phyloP scores from a whole-genome alignment of 2,329 filamentous ascomycete genomes.

The Ophioceras dolichostomum region DNA sequence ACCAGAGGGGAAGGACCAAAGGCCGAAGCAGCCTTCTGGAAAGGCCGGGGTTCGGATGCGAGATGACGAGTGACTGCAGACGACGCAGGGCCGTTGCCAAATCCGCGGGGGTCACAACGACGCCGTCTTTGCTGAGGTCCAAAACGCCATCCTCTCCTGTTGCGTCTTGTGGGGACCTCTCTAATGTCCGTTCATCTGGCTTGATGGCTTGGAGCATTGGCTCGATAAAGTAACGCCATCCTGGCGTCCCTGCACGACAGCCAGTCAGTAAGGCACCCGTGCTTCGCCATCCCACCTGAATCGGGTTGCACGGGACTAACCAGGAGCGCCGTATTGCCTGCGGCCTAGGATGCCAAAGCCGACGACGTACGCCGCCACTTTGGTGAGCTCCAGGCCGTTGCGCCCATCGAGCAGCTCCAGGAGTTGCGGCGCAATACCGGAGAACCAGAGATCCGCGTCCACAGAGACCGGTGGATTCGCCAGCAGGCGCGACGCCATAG shows the following conservation, averaged over 20 bases:
- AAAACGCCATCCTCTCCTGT: slow-evolving; percentile 20
- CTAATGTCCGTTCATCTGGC: slow-evolving; percentile 18
- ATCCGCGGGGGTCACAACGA: slow-evolving; percentile 33
- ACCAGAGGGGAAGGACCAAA: slow-evolving; percentile 51
- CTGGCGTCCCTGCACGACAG: slow-evolving; percentile 30
- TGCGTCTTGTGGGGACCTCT: neutral
- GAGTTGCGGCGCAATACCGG: slow-evolving; percentile 47
- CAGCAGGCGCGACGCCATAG: slow-evolving; percentile 48
- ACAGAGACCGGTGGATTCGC: slow-evolving; percentile 45
- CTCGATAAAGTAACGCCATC: slow-evolving; percentile 50
- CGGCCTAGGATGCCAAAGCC: slow-evolving; percentile 55
- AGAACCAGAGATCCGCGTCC: slow-evolving; percentile 45
- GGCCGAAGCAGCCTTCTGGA: slow-evolving; percentile 48
- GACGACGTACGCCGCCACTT: slow-evolving; percentile 48
- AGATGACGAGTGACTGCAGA: slow-evolving; percentile 42
- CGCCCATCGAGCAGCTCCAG: slow-evolving; percentile 47
- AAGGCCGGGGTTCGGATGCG: slow-evolving; percentile 55
- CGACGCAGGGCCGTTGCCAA: slow-evolving; percentile 40
- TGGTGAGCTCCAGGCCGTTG: slow-evolving; percentile 43
- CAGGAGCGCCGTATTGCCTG: slow-evolving; percentile 51
- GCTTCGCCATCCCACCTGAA: neutral
- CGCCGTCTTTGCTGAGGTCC: slow-evolving; percentile 27
- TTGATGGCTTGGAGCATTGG: slow-evolving; percentile 43
- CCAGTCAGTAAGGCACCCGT: neutral
- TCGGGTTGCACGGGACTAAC: slow-evolving; percentile 20